Base-by-base conservation (phyloP, 306 rosid genomes). In the Medicago arabica region DNA sequence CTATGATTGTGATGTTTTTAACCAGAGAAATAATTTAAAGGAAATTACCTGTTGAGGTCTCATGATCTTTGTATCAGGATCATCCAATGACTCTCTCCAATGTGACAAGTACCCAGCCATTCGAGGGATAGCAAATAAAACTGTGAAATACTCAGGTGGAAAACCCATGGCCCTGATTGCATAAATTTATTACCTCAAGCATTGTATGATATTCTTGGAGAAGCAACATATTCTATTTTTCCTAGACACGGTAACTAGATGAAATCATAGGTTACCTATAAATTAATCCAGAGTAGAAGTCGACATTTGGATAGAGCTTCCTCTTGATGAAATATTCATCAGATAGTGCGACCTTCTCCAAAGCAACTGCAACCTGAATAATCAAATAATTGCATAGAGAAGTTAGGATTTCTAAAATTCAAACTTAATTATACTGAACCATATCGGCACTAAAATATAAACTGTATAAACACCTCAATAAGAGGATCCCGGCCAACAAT, bases 31-130 rank as follows among this genome's bases (percentile, higher is more conserved):
- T 57, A 28, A 63, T 63, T 44, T 63, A 15, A 61, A 54, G 75
- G 55, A 82, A 62, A 4, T 66, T 69, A 91, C 98, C 98, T 91
- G 92, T 72, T 90, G 96, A n/a, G 96, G 97, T 77, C 98, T 88
- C 88, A 93, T 89, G 46, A 93, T 93, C 89, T 89, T 93, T 7
- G 94, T 93, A 78, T 93, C 97, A 11, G 97, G 92, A 77, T 91
- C 98, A 80, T 91, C 96, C 40, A 93, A 78, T 58, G 98, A 93
- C 83, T 93, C 97, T 72, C 90, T 86, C 98, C 97, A 93, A 84
- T 93, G 98, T 9, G 98, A 87, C 77, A 93, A 86, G 83, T 91
- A 93, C 54, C 98, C 98, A 75, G 92, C 97, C 97, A 93, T 93
- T 73, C 97, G 86, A 66, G 98, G 98, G 86, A 91, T 88, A 15